phyloP scores from a whole-genome alignment of 2,329 filamentous ascomycete species.

The Fusarium sterilihyphosum region DNA sequence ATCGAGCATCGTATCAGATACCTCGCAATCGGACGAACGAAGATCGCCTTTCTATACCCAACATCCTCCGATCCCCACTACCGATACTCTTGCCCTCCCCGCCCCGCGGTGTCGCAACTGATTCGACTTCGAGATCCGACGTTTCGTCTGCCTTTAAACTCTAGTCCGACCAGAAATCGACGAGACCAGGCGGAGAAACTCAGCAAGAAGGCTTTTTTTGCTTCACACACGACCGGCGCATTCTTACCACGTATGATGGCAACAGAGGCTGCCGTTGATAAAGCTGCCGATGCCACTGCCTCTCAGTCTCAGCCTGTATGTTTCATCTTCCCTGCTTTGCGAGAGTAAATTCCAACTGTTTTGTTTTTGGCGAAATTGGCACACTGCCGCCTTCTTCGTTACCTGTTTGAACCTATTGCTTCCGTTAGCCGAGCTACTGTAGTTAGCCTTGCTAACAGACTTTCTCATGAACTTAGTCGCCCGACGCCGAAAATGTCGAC shows the following conservation, averaged over 20 bases:
- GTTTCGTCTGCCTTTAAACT: conserved; percentile 28
- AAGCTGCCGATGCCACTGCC: conserved; percentile 64
- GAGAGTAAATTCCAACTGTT: background rate
- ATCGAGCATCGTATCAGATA: conserved; percentile 13
- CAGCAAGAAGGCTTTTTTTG: conserved; percentile 42
- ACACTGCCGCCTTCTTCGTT: background rate
- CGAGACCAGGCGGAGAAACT: conserved; percentile 38
- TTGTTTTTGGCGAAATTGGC: background rate
- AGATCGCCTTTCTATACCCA: conserved; percentile 17
- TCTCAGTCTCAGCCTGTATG: conserved; percentile 59
- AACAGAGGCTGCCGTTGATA: conserved; percentile 67
- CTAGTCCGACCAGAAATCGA: conserved; percentile 23
- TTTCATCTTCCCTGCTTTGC: conserved; percentile 18
- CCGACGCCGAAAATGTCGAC: conserved; percentile 60
- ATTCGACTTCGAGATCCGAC: conserved; percentile 17
- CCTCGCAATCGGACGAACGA: conserved; percentile 21
- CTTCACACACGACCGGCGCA: conserved; percentile 47
- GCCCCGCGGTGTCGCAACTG: conserved; percentile 37
- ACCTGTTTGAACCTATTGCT: background rate
- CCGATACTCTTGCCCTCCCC: conserved; percentile 29
- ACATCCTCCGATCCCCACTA: conserved; percentile 7
- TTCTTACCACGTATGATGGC: conserved; percentile 70
- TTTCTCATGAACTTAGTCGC: conserved; percentile 38
- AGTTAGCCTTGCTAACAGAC: conserved; percentile 28
- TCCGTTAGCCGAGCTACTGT: background rate